A percentile compares a stretch with the other conserved stretches of the same genome.
Conservation (phyloP, 2,329 filamentous ascomycete species). For the Pseudogymnoascus sp. region DNA sequence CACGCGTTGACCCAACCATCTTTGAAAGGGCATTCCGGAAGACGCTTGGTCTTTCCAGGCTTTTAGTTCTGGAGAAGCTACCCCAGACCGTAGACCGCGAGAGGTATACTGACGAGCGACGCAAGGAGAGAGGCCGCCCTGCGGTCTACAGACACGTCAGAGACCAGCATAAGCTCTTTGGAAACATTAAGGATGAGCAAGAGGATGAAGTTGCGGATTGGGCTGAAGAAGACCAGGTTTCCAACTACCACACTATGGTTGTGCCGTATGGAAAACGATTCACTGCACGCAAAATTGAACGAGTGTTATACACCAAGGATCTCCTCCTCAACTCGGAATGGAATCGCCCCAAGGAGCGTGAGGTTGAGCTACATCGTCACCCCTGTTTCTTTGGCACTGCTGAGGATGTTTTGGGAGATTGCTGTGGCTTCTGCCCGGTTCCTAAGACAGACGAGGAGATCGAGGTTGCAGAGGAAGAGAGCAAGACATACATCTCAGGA, state of each 20-base stretch:
- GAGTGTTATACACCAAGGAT: constrained; percentile 72
- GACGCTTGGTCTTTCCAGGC: constrained; percentile 66
- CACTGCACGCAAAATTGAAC: constrained; percentile 66
- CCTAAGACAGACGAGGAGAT: constrained; percentile 63
- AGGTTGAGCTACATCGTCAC: constrained; percentile 71
- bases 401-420: constrained; percentile 68
- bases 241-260: constrained; percentile 70
- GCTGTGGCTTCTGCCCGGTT: constrained; percentile 69
- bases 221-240: constrained; percentile 67
- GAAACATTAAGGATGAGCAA: constrained; percentile 68
- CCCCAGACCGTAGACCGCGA: constrained; percentile 62
- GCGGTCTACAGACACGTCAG: constrained; percentile 34
- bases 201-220: constrained; percentile 80
- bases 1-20: constrained; percentile 74
- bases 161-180: constrained; percentile 38
- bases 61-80: constrained; percentile 71
- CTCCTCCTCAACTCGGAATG: constrained; percentile 77
- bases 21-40: constrained; percentile 72
- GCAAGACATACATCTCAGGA: constrained; percentile 68
- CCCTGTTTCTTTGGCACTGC: constrained; percentile 76
- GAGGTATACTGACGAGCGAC: constrained; percentile 58
- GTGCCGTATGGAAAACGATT: constrained; percentile 57
- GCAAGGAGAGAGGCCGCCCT: constrained; percentile 64
- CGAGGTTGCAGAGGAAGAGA: constrained; percentile 61
- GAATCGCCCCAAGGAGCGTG: constrained; percentile 68